Percentiles rank a stretch among this genome's conserved stretches.
Conservation (phyloP, 306 rosid genomes). For the Potentilla sterilis region DNA sequence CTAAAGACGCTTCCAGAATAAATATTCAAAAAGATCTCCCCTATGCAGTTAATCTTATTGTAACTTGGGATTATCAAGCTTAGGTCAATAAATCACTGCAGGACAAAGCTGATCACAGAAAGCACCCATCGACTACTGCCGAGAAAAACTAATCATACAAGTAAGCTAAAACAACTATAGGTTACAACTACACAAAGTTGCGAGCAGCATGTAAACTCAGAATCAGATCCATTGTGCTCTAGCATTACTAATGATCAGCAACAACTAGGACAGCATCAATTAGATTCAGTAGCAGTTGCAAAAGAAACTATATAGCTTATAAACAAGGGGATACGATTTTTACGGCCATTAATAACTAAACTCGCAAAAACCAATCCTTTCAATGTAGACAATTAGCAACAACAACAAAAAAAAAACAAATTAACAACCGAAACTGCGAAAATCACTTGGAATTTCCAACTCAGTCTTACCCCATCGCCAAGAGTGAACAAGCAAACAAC, state of each 20-base stretch:
- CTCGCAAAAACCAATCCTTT: not conserved
- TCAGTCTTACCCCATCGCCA: constrained; percentile 85
- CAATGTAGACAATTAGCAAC: not conserved
- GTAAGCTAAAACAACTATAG: not conserved
- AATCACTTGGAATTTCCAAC: not conserved
- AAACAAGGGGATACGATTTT: not conserved
- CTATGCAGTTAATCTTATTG: no score
- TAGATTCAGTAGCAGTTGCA: not conserved
- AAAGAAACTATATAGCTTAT: not conserved
- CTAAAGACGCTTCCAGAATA: not conserved
- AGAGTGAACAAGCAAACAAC: constrained; percentile 62
- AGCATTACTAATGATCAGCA: not conserved
- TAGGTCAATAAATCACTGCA: not conserved
- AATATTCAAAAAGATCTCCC: not conserved
- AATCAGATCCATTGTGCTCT: constrained; percentile 8
- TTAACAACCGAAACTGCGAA: not conserved
- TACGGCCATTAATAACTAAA: not conserved
- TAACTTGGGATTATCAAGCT: no score
- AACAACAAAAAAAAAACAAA: constrained; percentile 4
- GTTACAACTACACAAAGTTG: not conserved
- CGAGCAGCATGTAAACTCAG: not conserved
- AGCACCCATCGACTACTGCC: not conserved
- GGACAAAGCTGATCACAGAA: not conserved
- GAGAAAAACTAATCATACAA: not conserved
- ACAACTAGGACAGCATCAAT: not conserved